Evolutionary conservation across 164 flowering plant genomes (phyloP).

Genomic region (Liquidambar formosana): DNA sequence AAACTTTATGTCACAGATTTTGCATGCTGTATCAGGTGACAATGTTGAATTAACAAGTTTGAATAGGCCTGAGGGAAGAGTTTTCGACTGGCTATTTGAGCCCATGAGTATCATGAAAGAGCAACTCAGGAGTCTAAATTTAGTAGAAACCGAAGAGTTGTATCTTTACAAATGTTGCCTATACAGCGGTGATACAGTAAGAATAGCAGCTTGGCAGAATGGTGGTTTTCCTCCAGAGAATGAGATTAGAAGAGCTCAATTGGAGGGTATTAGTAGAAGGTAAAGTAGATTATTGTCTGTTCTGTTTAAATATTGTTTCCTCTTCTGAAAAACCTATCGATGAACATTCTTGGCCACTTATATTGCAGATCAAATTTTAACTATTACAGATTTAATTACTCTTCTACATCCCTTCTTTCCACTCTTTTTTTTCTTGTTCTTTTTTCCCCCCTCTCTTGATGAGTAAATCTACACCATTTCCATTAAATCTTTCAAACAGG

Average conservation of each 20-base stretch:
- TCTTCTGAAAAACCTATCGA: too few relatives aligned
- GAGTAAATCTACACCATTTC: too few relatives aligned
- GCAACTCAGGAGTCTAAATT: slow-evolving; percentile 31
- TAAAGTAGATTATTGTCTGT: not conserved
- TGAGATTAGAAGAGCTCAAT: slow-evolving; percentile 41
- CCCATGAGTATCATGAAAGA: slow-evolving; percentile 44
- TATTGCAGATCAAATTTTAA: too few relatives aligned
- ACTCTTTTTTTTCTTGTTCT: too few relatives aligned
- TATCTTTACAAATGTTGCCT: slow-evolving; percentile 31
- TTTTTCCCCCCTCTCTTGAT: too few relatives aligned
- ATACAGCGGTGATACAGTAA: slow-evolving; percentile 25
- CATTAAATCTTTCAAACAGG: slow-evolving; percentile 13
- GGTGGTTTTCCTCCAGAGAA: slow-evolving; percentile 40
- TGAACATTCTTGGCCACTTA: too few relatives aligned
- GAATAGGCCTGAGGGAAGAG: slow-evolving; percentile 47
- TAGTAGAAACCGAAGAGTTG: slow-evolving; percentile 27
- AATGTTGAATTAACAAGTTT: slow-evolving; percentile 29
- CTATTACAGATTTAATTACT: too few relatives aligned
- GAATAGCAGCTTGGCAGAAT: slow-evolving; percentile 39
- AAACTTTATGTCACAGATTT: not conserved
- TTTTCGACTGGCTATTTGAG: slow-evolving; percentile 49
- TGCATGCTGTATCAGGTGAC: slow-evolving; percentile 29
- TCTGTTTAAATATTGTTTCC: too few relatives aligned
- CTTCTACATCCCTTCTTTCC: too few relatives aligned
- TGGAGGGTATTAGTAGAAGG: slow-evolving; percentile 43